phyloP scores from a whole-genome alignment of 495 filamentous ascomycete genomes.

The Hypoxylon crocopeplum region DNA sequence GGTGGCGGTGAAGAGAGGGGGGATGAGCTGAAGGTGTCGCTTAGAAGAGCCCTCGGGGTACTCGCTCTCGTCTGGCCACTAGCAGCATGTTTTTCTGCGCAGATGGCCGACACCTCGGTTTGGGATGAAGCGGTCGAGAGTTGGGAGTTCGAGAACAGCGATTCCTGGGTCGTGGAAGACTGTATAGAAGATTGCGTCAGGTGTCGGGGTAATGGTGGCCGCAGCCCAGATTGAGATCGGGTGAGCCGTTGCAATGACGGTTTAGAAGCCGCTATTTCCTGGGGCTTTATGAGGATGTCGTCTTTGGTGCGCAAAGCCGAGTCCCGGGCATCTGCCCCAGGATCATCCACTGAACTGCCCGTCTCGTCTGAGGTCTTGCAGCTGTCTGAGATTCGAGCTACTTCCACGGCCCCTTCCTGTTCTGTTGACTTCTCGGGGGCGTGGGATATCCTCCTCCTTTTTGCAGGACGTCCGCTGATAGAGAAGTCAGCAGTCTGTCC shows the following conservation, averaged over 20 bases:
- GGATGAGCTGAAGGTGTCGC: constrained; percentile 44
- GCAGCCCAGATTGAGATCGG: constrained; percentile 27
- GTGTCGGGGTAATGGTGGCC: constrained; percentile 27
- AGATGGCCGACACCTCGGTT: constrained; percentile 24
- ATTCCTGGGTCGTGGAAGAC: constrained; percentile 32
- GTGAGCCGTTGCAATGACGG: constrained; percentile 19
- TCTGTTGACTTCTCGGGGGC: background rate
- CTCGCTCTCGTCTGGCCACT: background rate
- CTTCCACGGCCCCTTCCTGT: background rate
- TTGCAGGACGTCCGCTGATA: constrained; percentile 49
- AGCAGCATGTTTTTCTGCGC: background rate
- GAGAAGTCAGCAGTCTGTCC: constrained; percentile 26
- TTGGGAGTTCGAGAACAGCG: constrained; percentile 25
- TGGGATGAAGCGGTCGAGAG: constrained; percentile 29
- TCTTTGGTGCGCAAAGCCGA: background rate
- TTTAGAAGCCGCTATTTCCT: background rate
- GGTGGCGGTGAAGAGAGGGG: constrained; percentile 56
- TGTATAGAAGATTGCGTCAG: constrained; percentile 25
- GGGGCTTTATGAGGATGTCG: background rate
- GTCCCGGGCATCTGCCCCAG: background rate
- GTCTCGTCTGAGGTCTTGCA: background rate
- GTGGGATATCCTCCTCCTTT: constrained; percentile 48
- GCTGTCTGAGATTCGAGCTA: background rate
- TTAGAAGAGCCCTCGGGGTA: constrained; percentile 33
- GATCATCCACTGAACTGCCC: background rate